Evolutionary conservation across 2,329 filamentous ascomycete species (phyloP).

Genomic region (Pleurostoma richardsiae): DNA sequence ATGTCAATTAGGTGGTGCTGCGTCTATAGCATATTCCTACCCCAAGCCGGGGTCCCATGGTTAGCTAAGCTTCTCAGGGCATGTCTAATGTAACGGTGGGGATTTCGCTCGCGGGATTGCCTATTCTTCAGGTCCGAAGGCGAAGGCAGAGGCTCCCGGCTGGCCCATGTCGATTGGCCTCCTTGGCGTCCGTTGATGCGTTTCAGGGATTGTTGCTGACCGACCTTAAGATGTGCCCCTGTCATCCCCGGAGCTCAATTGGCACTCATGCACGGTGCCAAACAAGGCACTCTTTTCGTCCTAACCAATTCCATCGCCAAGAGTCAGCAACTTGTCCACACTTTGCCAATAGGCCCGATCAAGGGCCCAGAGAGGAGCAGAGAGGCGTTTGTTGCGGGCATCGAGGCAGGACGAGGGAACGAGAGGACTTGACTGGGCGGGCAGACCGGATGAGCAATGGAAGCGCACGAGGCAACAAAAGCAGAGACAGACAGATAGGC

Average conservation of each 20-base stretch:
- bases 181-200: not conserved
- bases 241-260: conserved; percentile 9
- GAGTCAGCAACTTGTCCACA: conserved; percentile 6
- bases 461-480: no score
- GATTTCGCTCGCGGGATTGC: conserved; percentile 11
- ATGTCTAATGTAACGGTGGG: no score
- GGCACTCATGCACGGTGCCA: conserved; percentile 5
- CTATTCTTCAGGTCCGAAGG: conserved; percentile 10
- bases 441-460: no score
- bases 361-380: not conserved
- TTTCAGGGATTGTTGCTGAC: conserved; percentile 5
- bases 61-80: conserved; percentile 5
- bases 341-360: not conserved
- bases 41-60: conserved; percentile 7
- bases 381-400: no score
- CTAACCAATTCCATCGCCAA: conserved; percentile 1
- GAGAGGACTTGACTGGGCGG: no score
- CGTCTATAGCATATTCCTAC: conserved; percentile 11
- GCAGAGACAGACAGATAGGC: no score
- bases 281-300: conserved; percentile 1
- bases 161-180: conserved; percentile 5
- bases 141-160: conserved; percentile 7
- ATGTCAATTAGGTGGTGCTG: conserved; percentile 18
- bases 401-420: no score
- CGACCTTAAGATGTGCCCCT: conserved; percentile 10